Evolutionary conservation across 768 basidiomycete species (phyloP).

Genomic region (Mycena rosella): DNA sequence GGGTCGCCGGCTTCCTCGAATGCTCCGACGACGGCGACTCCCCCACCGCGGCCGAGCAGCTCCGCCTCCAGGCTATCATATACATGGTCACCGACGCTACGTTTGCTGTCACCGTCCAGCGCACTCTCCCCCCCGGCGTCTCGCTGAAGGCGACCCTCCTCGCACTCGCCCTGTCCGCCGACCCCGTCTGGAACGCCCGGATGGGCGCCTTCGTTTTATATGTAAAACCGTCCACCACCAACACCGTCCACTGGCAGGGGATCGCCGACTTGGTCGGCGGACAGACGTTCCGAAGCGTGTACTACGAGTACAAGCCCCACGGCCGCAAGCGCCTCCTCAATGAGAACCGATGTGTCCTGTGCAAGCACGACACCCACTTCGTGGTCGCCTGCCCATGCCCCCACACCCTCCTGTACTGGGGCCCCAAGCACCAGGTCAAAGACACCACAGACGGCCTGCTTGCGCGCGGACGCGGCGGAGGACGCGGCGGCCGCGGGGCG

Average conservation of each 20-base stretch:
- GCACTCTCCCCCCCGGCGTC: neutral
- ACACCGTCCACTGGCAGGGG: neutral
- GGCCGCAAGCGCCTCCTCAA: neutral
- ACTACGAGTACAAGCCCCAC: neutral
- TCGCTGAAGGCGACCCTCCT: neutral
- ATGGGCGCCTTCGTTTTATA: neutral
- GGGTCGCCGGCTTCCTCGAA: too few relatives aligned
- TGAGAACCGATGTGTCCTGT: slow-evolving; percentile 1
- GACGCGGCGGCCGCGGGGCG: too few relatives aligned
- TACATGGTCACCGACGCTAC: too few relatives aligned
- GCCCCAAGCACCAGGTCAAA: slow-evolving; percentile 1
- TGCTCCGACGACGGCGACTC: too few relatives aligned
- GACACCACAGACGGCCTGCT: neutral
- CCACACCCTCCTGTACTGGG: neutral
- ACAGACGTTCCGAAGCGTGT: neutral
- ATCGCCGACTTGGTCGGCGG: neutral
- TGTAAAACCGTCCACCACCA: neutral
- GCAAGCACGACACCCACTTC: slow-evolving; percentile 5
- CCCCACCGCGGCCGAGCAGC: too few relatives aligned
- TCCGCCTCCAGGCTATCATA: too few relatives aligned
- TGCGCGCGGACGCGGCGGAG: neutral
- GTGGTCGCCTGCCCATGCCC: neutral
- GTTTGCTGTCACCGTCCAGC: neutral
- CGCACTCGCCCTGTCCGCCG: neutral
- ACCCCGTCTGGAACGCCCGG: neutral